Conservation (phyloP, 371 early-diverging fungal genomes). For the Mucor indicus region DNA sequence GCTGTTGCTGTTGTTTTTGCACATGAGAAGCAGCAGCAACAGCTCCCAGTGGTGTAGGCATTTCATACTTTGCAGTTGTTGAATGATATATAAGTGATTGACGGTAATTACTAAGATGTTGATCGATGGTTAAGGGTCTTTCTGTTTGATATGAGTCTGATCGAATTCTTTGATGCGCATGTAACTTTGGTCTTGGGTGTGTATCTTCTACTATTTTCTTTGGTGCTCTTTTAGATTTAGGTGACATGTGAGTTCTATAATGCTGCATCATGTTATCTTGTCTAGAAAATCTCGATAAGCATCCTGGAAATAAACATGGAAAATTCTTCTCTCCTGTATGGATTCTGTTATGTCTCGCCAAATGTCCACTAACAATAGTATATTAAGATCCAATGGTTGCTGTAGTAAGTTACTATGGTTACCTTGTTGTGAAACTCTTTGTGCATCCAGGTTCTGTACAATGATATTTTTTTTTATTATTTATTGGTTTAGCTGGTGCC, state of each 20-base stretch:
- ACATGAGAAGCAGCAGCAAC: no score
- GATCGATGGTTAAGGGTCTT: conserved; percentile 41
- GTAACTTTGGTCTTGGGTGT: conserved; percentile 29
- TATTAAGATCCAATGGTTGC: no score
- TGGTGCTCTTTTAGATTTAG: conserved; percentile 56
- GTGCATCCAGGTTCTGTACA: conserved; percentile 45
- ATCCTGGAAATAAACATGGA: conserved; percentile 72
- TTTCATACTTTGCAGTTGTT: neutral
- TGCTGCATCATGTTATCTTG: conserved; percentile 91
- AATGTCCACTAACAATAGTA: conserved; percentile 61
- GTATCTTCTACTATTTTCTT: conserved; percentile 3
- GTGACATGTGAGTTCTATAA: conserved; percentile 73
- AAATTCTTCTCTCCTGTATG: conserved; percentile 92
- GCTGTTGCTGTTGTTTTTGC: no score
- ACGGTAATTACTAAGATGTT: conserved; percentile 36
- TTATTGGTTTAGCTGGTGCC: no score
- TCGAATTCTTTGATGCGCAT: conserved; percentile 42
- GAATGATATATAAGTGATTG: conserved; percentile 5
- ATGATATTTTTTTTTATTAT: conserved; percentile 40
- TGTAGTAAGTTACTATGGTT: neutral
- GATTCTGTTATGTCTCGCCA: conserved; percentile 84
- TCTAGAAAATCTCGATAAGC: conserved; percentile 79
- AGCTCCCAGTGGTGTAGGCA: neutral
- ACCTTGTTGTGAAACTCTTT: conserved; percentile 54
- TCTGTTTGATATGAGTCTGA: conserved; percentile 34